Percentiles rank a stretch among this genome's conserved stretches.
These are phyloP conservation scores for Tremella mesenterica DNA, from an alignment of 768 basidiomycete species.

Conservation along the genomic window DNA sequence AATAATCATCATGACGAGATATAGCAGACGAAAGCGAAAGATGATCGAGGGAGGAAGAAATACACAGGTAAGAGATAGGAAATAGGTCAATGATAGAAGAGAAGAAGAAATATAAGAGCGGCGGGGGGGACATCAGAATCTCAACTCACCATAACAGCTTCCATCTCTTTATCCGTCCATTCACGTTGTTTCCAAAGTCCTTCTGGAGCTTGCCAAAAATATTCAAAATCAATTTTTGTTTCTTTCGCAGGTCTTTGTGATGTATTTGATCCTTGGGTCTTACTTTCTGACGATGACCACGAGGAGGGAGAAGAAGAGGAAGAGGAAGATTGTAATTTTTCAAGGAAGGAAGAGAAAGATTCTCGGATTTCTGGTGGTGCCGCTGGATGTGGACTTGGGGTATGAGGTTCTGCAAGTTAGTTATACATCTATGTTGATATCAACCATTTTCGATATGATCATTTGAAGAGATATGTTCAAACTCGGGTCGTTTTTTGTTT, in stretches of 20 bases:
- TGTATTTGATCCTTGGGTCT: conserved; percentile 1
- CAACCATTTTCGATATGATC: no score
- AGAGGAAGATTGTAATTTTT: conserved; percentile 34
- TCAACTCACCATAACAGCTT: conserved; percentile 44
- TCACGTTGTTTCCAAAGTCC: conserved; percentile 36
- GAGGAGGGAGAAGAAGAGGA: conserved; percentile 31
- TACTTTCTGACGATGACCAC: conserved; percentile 14
- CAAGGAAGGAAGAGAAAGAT: conserved; percentile 41
- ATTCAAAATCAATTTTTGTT: conserved; percentile 33
- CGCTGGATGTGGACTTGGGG: conserved; percentile 40
- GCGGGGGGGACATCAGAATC: no score
- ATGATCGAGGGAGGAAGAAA: no score
- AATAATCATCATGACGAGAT: no score
- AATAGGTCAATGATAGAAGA: no score
- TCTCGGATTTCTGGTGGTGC: conserved; percentile 40
- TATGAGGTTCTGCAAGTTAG: conserved; percentile 34
- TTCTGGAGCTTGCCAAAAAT: conserved; percentile 43
- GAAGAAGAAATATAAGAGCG: no score
- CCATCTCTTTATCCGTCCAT: conserved; percentile 39
- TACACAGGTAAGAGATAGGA: no score
- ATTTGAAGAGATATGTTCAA: neutral
- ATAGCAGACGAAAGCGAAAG: no score
- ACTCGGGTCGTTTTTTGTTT: neutral
- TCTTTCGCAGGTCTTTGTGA: neutral
- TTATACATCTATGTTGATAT: neutral